Conservation (phyloP, 2,329 filamentous ascomycete genomes). For the Ophiostoma quercus region DNA sequence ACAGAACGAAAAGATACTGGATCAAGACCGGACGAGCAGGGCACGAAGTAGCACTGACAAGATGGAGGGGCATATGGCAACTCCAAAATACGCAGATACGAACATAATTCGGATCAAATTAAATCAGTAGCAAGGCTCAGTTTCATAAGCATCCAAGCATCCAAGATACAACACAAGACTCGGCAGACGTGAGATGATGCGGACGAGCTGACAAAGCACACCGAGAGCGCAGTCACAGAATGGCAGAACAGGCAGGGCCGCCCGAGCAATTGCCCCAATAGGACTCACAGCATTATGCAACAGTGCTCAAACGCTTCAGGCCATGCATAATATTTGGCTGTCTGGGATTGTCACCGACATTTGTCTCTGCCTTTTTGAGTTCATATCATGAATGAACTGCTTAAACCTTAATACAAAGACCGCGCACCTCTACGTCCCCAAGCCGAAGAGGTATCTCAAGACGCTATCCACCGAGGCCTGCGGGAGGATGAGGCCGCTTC, state of each 20-base stretch:
- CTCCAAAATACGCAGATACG: neutral
- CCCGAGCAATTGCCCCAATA: neutral
- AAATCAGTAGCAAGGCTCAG: neutral
- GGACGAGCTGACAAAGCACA: neutral
- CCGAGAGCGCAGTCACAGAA: neutral
- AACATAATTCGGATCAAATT: neutral
- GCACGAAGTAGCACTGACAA: neutral
- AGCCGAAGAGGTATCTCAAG: neutral
- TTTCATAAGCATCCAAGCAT: neutral
- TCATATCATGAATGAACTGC: too few species aligned
- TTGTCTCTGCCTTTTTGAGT: neutral
- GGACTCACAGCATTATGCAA: conserved; percentile 1
- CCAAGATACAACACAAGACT: neutral
- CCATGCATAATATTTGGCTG: neutral
- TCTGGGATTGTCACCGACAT: conserved; percentile 5
- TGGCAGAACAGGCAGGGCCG: neutral
- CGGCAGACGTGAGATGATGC: neutral
- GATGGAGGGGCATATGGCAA: neutral
- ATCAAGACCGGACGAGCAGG: neutral
- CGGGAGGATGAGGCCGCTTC: conserved; percentile 6
- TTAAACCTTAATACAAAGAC: neutral
- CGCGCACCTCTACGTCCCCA: conserved; percentile 4
- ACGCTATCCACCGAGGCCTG: neutral
- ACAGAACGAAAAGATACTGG: neutral
- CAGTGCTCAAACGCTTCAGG: neutral